Percentiles rank a stretch among this genome's conserved stretches.
These are phyloP conservation scores for Backusella tuberculispora DNA, from an alignment of 192 early-diverging fungal genomes.

Conservation along the genomic window DNA sequence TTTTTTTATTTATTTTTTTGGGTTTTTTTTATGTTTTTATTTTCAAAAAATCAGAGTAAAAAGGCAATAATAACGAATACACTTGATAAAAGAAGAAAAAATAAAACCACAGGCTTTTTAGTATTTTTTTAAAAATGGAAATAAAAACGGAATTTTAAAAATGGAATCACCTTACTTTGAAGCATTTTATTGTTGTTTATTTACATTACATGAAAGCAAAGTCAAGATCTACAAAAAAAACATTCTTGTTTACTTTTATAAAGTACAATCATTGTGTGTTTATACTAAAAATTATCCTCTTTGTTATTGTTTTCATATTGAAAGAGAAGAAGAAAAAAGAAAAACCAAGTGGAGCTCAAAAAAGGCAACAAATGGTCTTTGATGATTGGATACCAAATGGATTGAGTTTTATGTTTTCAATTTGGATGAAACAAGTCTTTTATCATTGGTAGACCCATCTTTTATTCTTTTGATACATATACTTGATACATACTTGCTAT, in stretches of 20 bases:
- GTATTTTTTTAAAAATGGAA: background rate
- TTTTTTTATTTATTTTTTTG: background rate
- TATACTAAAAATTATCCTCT: too few relatives aligned
- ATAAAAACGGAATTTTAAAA: background rate
- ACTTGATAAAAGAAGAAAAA: background rate
- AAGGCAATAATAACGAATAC: too few relatives aligned
- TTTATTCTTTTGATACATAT: too few relatives aligned
- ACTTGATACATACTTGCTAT: too few relatives aligned
- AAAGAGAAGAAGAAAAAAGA: background rate
- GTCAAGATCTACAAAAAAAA: background rate
- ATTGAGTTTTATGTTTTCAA: slow-evolving; percentile 16
- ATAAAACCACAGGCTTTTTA: background rate
- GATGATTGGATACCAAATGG: background rate
- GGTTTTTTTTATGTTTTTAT: too few relatives aligned
- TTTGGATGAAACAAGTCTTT: background rate
- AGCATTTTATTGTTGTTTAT: background rate
- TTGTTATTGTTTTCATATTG: too few relatives aligned
- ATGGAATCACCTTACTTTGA: background rate
- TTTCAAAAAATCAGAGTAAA: background rate
- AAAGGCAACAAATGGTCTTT: slow-evolving; percentile 1
- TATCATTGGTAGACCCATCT: background rate
- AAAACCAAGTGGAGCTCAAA: slow-evolving; percentile 1
- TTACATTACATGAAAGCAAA: background rate
- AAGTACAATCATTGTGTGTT: too few relatives aligned
- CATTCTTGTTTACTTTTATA: too few relatives aligned